Base-by-base conservation (phyloP, 2,329 filamentous ascomycete species). In the Neopestalotiopsis clavispora region DNA sequence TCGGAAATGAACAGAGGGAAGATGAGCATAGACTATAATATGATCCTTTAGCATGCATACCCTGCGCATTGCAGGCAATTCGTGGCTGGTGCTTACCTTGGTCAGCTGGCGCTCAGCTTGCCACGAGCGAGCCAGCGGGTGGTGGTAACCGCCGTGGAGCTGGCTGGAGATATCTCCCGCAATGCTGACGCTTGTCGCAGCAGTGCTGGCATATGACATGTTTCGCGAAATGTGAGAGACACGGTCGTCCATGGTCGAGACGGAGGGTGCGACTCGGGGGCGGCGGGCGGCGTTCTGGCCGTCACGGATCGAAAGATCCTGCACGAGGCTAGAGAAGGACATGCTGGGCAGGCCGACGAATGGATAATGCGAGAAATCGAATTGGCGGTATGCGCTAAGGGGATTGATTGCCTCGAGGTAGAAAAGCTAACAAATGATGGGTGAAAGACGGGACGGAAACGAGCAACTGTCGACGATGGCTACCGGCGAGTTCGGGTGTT, bases 1-100 rank as follows among this genome's bases (percentile, higher is more conserved):
- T 99, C 96, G 76, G 96, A 97, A 73, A 99, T 90, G 84, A 99
- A 99, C 73, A 99, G 88, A 13, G 96, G 96, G 83, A 97, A 98
- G 77, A 99, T 98, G 76, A 99, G 91, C 96, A 98, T 98, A 49
- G 95, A 96, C 94, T 97, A 76, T 3, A 62, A 17, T 20, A 49
- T 5, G 34, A 13, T 20, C 14, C 14, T 40, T 70, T 60, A 68
- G 61, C 10, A 9, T 58, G 61, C 10, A 9, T 58, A 10, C 62
- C 70, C 58, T 56, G 34, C 34, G 34, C 20, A 30, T 52, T 12
- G 62, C 30, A n/a, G 32, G 32, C 14, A n/a, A 40, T 56, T 52
- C 20, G 9, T 42, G 13, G 58, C 28, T 17, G 30, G 32, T 28
- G 75, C 85, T 68, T 74, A 93, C 93, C 90, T 95, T 95, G 71